A percentile compares a stretch with the other conserved stretches of the same genome.
These are phyloP conservation scores for Nemania abortiva DNA, from an alignment of 2,329 filamentous ascomycete species.

Conservation along the genomic window DNA sequence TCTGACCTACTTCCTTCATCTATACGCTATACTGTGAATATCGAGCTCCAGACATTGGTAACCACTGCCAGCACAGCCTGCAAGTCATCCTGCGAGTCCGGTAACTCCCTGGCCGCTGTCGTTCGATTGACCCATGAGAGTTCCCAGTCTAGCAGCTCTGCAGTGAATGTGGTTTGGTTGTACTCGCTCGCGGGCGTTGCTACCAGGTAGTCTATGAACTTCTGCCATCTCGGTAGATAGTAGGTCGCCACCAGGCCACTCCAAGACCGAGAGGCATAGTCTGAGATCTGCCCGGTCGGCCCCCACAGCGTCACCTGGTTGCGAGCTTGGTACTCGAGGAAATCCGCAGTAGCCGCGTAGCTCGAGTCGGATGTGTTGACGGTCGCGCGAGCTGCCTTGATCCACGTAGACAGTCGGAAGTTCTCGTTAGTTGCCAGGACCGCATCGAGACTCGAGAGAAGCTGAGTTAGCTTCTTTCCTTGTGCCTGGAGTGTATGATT, in stretches of 20 bases:
- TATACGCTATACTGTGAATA: slow-evolving; percentile 23
- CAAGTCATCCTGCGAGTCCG: slow-evolving; percentile 1
- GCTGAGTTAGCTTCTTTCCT: slow-evolving; percentile 29
- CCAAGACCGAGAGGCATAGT: slow-evolving; percentile 40
- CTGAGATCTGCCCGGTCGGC: slow-evolving; percentile 34
- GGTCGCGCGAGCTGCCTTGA: slow-evolving; percentile 33
- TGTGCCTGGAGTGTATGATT: slow-evolving; percentile 16
- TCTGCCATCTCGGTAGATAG: slow-evolving; percentile 39
- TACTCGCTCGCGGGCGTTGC: slow-evolving; percentile 32
- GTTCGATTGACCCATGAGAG: slow-evolving; percentile 33
- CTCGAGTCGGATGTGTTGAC: slow-evolving; percentile 29
- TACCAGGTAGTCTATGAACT: slow-evolving; percentile 38
- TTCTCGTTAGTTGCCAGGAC: slow-evolving; percentile 36
- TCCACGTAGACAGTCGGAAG: slow-evolving; percentile 38
- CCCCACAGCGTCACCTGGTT: slow-evolving; percentile 42
- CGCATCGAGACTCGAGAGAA: slow-evolving; percentile 32
- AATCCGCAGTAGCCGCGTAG: slow-evolving; percentile 27
- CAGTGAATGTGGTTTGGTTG: slow-evolving; percentile 30
- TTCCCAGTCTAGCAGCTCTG: slow-evolving; percentile 35
- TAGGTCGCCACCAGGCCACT: slow-evolving; percentile 37
- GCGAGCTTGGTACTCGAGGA: slow-evolving; percentile 41
- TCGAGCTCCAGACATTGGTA: slow-evolving; percentile 5
- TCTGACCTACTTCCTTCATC: too few relatives aligned
- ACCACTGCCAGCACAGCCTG: slow-evolving; percentile 2
- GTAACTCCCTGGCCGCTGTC: slow-evolving; percentile 14